A percentile compares a stretch with the other conserved stretches of the same genome.
Conservation (phyloP, 108 stramenopile species). For the Heterococcus sp. region DNA sequence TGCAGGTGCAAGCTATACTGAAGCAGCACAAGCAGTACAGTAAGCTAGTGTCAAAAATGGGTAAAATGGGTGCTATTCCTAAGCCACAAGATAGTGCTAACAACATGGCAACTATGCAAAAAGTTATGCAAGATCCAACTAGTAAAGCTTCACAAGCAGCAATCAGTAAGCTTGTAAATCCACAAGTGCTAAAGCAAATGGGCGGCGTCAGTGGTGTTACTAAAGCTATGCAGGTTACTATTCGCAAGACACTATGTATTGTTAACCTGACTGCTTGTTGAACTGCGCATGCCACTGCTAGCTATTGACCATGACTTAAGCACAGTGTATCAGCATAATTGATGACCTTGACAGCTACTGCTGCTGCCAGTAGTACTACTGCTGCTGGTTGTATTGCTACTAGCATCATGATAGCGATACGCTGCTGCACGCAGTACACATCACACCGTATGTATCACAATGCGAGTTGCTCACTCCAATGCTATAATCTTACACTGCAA, state of each 20-base stretch:
- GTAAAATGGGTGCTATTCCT: slow-evolving; percentile 85
- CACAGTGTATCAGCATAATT: no score
- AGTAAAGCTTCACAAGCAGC: slow-evolving; percentile 73
- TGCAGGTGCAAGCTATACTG: slow-evolving; percentile 77
- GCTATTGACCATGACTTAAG: no score
- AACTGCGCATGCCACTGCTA: no score
- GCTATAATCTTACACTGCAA: no score
- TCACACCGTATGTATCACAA: background rate
- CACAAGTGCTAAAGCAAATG: slow-evolving; percentile 75
- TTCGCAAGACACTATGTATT: no score
- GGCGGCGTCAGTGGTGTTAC: slow-evolving; percentile 53
- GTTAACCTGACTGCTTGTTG: no score
- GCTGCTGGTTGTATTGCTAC: no score
- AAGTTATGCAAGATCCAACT: slow-evolving; percentile 76
- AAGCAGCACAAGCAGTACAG: slow-evolving; percentile 83
- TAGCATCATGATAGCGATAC: background rate
- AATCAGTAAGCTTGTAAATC: slow-evolving; percentile 72
- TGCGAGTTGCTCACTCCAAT: slow-evolving; percentile 1
- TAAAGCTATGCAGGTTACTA: background rate
- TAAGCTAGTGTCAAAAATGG: slow-evolving; percentile 82
- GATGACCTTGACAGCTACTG: no score
- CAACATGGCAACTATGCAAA: slow-evolving; percentile 64
- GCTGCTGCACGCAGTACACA: background rate
- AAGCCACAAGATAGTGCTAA: no score
- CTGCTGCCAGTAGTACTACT: no score